Evolutionary conservation across 208 protist species (phyloP).

Genomic region (Naegleria fowleri): DNA sequence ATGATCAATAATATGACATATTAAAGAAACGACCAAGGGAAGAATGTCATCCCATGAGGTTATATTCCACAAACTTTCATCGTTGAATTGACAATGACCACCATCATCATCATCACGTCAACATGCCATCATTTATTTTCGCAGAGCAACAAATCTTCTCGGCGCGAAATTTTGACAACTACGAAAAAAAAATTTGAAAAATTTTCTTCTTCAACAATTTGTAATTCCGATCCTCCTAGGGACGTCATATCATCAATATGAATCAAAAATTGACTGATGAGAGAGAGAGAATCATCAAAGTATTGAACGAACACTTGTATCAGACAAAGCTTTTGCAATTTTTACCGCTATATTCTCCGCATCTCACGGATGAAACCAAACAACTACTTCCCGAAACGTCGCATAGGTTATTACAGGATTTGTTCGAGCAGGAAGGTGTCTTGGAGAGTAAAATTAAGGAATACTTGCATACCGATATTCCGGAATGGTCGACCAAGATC

Average conservation of each 20-base stretch:
- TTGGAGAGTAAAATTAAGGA: not conserved
- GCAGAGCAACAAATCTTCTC: not conserved
- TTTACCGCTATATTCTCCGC: not conserved
- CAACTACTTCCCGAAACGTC: not conserved
- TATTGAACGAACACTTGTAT: not conserved
- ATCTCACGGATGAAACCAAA: not conserved
- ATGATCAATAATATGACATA: not conserved
- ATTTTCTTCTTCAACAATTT: not conserved
- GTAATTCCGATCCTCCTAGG: not conserved
- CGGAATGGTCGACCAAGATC: not conserved
- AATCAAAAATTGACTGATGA: not conserved
- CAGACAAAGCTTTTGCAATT: not conserved
- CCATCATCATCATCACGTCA: not conserved
- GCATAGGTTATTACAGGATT: not conserved
- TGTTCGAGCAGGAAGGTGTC: not conserved
- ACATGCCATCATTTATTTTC: not conserved
- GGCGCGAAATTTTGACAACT: too few relatives aligned
- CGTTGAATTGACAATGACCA: not conserved
- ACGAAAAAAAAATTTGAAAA: not conserved
- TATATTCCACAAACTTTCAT: too few relatives aligned
- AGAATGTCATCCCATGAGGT: too few relatives aligned
- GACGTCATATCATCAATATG: not conserved
- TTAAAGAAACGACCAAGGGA: too few relatives aligned
- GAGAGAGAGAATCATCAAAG: conserved; percentile 6
- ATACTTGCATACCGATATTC: not conserved